Base-by-base conservation (phyloP, 2,329 filamentous ascomycete genomes). In the Fusarium dlaminii region DNA sequence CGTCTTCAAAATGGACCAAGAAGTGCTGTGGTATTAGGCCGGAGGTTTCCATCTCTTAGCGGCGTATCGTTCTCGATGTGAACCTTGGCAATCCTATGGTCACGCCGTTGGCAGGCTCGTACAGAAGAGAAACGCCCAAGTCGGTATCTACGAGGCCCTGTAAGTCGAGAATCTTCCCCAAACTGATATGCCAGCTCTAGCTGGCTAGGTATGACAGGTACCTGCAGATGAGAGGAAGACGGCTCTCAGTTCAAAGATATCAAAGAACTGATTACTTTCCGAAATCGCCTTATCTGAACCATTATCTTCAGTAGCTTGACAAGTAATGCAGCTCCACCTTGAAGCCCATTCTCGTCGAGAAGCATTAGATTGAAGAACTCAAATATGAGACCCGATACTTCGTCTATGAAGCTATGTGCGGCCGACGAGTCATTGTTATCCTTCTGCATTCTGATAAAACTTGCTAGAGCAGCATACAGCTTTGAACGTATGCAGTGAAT, bases 181-280 rank as follows among this genome's bases (percentile, higher is more conserved):
- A 17, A 20, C 45, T 48, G 14, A 48, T 0, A n/a, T 48, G 5
- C 45, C 20, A 52, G 30, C 48, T 52, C 30, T 36, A 6, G 8
- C 13, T 14, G n/a, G 27, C 30, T n/a, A n/a, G n/a, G n/a, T n/a
- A n/a, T n/a, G n/a, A n/a, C 30, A 52, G 10, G 6, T 52, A 36
- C 0, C 6, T 20, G 48, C 48, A 52, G 12, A 36, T 52, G 12
- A 52, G 30, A 0, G 30, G 5, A 12, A 52, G n/a, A 0, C 2
- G 30, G 8, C 48, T 27, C 30, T 36, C n/a, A n/a, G n/a, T n/a
- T n/a, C n/a, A n/a, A n/a, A n/a, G n/a, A n/a, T n/a, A n/a, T n/a
- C n/a, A n/a, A n/a, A n/a, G n/a, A n/a, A n/a, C n/a, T 20, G 48
- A 15, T 20, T n/a, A 12, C 48, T 52, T 36, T 52, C 30, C 6